Evolutionary conservation across 352 stramenopile species (phyloP).

Genomic region (Phytophthora quininea): DNA sequence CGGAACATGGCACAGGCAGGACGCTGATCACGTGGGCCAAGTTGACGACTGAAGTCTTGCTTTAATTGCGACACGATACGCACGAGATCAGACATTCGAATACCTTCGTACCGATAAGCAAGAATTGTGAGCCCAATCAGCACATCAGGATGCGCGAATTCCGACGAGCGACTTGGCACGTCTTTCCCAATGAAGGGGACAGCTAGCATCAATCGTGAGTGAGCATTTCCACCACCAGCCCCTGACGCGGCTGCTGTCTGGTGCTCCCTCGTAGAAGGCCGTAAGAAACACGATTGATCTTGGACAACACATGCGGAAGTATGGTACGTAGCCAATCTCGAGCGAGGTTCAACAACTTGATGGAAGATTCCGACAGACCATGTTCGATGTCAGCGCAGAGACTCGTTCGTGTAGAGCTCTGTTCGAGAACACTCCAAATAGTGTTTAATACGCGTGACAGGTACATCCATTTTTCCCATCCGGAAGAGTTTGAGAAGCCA

Average conservation of each 20-base stretch:
- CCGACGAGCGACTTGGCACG: conserved; percentile 97
- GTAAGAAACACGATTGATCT: conserved; percentile 99
- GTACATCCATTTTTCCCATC: conserved; percentile 94
- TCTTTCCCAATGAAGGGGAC: conserved; percentile 99
- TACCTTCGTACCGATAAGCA: conserved; percentile 91
- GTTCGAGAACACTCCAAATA: conserved; percentile 71
- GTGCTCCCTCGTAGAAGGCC: conserved; percentile 92
- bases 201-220: conserved; percentile 95
- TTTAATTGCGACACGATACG: conserved; percentile 90
- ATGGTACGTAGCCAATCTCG: conserved; percentile 98
- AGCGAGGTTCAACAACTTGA: conserved; percentile 99
- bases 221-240: conserved; percentile 90
- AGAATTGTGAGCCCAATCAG: conserved; percentile 92
- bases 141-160: conserved; percentile 99
- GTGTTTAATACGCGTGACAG: conserved; percentile 61
- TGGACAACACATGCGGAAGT: conserved; percentile 97
- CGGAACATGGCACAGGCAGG: conserved; percentile 80
- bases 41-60: conserved; percentile 86
- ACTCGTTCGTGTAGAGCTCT: conserved; percentile 74
- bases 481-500: conserved; percentile 91
- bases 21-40: conserved; percentile 82
- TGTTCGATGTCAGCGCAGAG: conserved; percentile 81
- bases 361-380: conserved; percentile 78
- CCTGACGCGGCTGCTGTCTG: conserved; percentile 45
- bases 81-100: conserved; percentile 83